Evolutionary conservation across 2,329 filamentous ascomycete species (phyloP).

Genomic region (Xylaria sp.): DNA sequence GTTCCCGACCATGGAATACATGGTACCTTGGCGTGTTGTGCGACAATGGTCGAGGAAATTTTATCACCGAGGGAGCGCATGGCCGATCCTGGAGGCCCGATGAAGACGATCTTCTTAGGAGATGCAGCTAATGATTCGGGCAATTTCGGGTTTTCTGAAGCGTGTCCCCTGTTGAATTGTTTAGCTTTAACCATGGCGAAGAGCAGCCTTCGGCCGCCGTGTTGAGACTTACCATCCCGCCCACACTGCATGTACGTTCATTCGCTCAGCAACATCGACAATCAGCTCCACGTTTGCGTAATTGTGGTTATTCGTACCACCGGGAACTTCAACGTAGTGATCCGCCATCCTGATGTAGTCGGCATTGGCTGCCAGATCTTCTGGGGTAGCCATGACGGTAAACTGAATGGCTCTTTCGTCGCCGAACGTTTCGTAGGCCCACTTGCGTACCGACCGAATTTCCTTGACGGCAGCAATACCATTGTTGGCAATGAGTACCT

Average conservation of each 20-base stretch:
- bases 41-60: slow-evolving; percentile 98
- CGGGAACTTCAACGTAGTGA: slow-evolving; percentile 98
- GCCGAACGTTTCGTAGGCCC: slow-evolving; percentile 99
- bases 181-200: slow-evolving; percentile 11
- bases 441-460: slow-evolving; percentile 99
- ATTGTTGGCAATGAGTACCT: slow-evolving; percentile 99
- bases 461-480: slow-evolving; percentile 99
- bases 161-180: slow-evolving; percentile 77
- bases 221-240: slow-evolving; percentile 82
- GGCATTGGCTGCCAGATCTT: slow-evolving; percentile 96
- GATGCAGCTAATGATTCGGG: slow-evolving; percentile 96
- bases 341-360: slow-evolving; percentile 99
- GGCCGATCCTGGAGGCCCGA: slow-evolving; percentile 94
- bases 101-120: slow-evolving; percentile 99
- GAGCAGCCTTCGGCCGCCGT: neutral
- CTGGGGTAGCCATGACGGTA: slow-evolving; percentile 99
- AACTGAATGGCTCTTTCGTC: slow-evolving; percentile 99
- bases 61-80: slow-evolving; percentile 99
- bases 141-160: slow-evolving; percentile 97
- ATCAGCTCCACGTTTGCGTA: slow-evolving; percentile 99
- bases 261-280: slow-evolving; percentile 97
- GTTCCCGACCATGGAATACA: slow-evolving; percentile 99
- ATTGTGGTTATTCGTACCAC: slow-evolving; percentile 99
- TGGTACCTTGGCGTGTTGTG: slow-evolving; percentile 93
- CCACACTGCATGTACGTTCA: slow-evolving; percentile 98